Evolutionary conservation across 305 asterid genomes (phyloP), one percentile per base, ranked within the genome.

Genomic region (Solanum hybrid): DNA sequence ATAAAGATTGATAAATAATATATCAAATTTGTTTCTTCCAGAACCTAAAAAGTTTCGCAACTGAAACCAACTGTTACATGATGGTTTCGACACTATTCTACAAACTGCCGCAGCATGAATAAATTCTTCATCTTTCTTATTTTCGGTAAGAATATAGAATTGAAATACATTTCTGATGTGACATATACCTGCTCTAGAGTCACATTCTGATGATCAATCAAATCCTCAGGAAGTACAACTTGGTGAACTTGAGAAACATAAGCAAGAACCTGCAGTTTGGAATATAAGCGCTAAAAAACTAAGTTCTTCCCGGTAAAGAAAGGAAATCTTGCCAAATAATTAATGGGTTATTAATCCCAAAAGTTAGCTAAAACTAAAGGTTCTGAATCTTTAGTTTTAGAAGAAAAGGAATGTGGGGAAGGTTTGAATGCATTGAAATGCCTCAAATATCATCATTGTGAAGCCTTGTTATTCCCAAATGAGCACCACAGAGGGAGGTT

Each of bases 171-270:
- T 27, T 51, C 42, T 51, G 42, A 51, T 51, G 75, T 31, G 40
- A 31, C 29, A 22, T 31, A 29, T 92, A 95, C 99, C 98, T 95
- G 94, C 89, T 95, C 98, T 89, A 97, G 96, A 79, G 93, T 92
- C 93, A 97, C 77, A 31, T 93, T 93, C 84, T 94, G 96, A 88
- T 92, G 94, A 91, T 96, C 97, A 86, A 97, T 94, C 88, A 92
- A 91, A 90, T 94, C 93, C 45, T 94, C 98, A 26, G 99, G 97
- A 90, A 97, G 97, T 90, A 94, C 94, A 91, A 97, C 98, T 19
- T 91, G 95, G 93, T 96, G 98, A 75, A 91, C 99, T 95, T 97
- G 99, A 80, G 99, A 97, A 90, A 97, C 99, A 90, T 97, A 97
- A 88, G 99, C 98, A 91, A 97, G 92, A 94, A 97, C 93, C 99